These are phyloP conservation scores for Fusarium pseudonygamai DNA, from an alignment of 2,329 filamentous ascomycete species.

Conservation along the genomic window DNA sequence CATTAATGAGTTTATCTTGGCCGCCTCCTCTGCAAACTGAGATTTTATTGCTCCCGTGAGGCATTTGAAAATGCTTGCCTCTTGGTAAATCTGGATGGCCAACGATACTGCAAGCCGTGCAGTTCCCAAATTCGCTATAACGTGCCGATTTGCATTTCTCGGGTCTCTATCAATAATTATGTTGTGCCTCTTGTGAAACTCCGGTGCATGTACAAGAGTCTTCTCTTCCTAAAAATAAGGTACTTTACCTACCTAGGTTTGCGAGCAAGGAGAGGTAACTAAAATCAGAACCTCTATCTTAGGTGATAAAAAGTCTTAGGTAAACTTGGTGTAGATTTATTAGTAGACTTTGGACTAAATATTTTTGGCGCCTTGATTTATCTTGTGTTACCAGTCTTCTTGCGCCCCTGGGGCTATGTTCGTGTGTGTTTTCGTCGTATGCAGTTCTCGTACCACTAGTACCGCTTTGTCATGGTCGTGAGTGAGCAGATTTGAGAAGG, in stretches of 20 bases:
- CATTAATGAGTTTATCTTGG: not conserved
- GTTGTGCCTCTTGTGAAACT: not conserved
- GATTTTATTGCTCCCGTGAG: not conserved
- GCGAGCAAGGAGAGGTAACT: not conserved
- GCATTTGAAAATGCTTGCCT: not conserved
- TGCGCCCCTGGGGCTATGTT: not conserved
- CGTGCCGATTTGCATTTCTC: not conserved
- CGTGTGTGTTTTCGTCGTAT: not conserved
- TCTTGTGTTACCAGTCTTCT: not conserved
- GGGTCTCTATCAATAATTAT: not conserved
- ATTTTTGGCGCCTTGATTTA: not conserved
- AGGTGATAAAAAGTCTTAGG: not conserved
- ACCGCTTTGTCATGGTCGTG: conserved; percentile 12
- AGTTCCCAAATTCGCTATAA: not conserved
- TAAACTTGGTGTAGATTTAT: not conserved
- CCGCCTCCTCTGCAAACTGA: no score
- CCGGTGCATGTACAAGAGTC: not conserved
- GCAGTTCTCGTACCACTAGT: not conserved
- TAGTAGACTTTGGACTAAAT: not conserved
- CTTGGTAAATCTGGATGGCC: not conserved
- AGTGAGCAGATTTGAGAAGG: conserved; percentile 63
- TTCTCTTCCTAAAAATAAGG: not conserved
- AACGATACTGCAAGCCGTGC: not conserved
- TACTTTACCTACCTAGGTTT: no score
- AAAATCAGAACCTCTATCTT: not conserved